Base-by-base conservation (phyloP, 1,284 basidiomycete species). In the Trametes sp. region DNA sequence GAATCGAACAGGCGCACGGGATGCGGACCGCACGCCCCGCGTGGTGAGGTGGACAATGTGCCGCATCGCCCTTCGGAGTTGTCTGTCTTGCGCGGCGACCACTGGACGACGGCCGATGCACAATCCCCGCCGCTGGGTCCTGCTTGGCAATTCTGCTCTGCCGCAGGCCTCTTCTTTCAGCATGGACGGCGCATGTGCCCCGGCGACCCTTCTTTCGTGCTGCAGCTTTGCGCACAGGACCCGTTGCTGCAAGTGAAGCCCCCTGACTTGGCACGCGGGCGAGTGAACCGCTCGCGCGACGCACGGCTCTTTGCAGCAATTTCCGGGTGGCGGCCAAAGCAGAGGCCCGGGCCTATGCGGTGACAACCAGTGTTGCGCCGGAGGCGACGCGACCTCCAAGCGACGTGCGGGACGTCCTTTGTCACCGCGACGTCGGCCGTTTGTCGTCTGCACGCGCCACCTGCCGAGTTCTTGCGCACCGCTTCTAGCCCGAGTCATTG, bases 401-500 rank as follows among this genome's bases (percentile, higher is more conserved):
- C 38, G 41, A 45, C 53, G 53, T 10, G 14, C 23, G 38, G 10
- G 31, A 35, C 52, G 16, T 53, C 23, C 53, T 59, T 63, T 63
- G 48, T 55, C 53, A 41, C 41, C 26, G 46, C 41, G 1, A 38
- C 11, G 48, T 11, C 48, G 14, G 36, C 38, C 14, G 44, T 48
- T 49, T 52, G 54, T 59, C 49, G 33, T 38, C 35, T 16, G 46
- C 57, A 52, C 28, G 51, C 41, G 52, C 52, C 52, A 55, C 29
- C 28, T 9, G n/a, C 13, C n/a, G 26, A 46, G 16, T 41, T 31
- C 48, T 44, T 56, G 52, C 29, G 48, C 55, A 54, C 51, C 42
- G 58, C 31, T 23, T 45, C 36, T 24, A 16, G 44, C 56, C 31
- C 53, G 59, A 65, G 63, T 65, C 63, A 65, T 11, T n/a, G 54